Percentiles rank a stretch among this genome's conserved stretches.
These are phyloP conservation scores for Vitellaria paradoxa DNA, from an alignment of 179 eudicot genomes.

Conservation along the genomic window DNA sequence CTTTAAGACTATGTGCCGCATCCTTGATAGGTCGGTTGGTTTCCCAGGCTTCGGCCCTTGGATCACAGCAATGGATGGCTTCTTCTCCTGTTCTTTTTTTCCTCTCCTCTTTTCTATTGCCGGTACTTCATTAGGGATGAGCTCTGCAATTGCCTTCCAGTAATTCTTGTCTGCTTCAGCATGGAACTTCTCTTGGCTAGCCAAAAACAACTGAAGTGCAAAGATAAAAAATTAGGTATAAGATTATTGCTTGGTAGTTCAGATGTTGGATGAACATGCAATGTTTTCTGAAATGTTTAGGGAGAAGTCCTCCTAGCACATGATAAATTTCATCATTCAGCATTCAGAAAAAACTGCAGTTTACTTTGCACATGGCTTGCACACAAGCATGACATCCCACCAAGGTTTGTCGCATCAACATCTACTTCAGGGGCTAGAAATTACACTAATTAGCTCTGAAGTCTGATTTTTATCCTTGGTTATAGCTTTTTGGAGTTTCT, in stretches of 20 bases:
- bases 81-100: conserved; percentile 50
- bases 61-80: conserved; percentile 57
- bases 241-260: neutral
- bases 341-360: neutral
- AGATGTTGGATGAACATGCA: neutral
- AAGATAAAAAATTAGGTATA: neutral
- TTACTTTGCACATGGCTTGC: neutral
- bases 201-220: conserved; percentile 39
- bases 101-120: conserved; percentile 48
- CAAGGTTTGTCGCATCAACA: neutral
- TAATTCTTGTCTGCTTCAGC: conserved; percentile 53
- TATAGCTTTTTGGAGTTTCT: too few relatives aligned
- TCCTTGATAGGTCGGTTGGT: conserved; percentile 59
- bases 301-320: neutral
- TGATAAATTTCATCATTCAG: neutral
- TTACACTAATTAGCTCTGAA: neutral
- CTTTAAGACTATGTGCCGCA: conserved; percentile 64
- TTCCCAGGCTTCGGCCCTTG: conserved; percentile 80
- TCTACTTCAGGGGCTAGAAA: neutral
- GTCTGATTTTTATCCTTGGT: neutral
- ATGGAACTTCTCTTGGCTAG: conserved; percentile 56
- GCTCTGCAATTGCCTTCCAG: conserved; percentile 75
- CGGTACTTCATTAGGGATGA: conserved; percentile 64
- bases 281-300: neutral
- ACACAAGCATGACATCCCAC: neutral